These are phyloP conservation scores for Megacollybia marginata DNA, from an alignment of 768 basidiomycete genomes.

Conservation along the genomic window DNA sequence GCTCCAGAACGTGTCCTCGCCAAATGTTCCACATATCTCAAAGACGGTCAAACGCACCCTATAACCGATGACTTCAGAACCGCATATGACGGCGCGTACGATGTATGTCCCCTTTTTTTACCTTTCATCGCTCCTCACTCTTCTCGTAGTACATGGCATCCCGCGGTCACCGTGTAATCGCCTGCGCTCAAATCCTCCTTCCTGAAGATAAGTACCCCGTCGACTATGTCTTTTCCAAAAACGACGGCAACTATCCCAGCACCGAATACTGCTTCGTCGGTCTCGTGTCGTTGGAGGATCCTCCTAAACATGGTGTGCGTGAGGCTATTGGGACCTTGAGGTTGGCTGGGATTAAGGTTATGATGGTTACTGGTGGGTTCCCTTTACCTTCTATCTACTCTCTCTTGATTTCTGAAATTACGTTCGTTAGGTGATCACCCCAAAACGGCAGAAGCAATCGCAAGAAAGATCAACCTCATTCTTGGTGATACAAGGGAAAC, in stretches of 20 bases:
- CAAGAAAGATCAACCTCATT: slow-evolving; percentile 65
- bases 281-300: slow-evolving; percentile 62
- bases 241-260: slow-evolving; percentile 44
- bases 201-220: slow-evolving; percentile 38
- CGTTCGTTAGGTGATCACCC: slow-evolving; percentile 49
- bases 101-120: slow-evolving; percentile 27
- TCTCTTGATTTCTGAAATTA: background rate
- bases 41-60: slow-evolving; percentile 37
- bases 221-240: slow-evolving; percentile 46
- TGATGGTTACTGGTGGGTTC: slow-evolving; percentile 61
- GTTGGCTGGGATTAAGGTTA: slow-evolving; percentile 66
- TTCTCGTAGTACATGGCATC: slow-evolving; percentile 61
- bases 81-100: slow-evolving; percentile 53
- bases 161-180: slow-evolving; percentile 68
- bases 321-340: slow-evolving; percentile 67
- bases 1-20: slow-evolving; percentile 63
- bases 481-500: slow-evolving; percentile 60
- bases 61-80: slow-evolving; percentile 50
- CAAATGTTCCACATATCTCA: slow-evolving; percentile 54
- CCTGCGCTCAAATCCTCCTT: slow-evolving; percentile 57
- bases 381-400: background rate
- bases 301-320: slow-evolving; percentile 64
- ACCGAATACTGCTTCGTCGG: slow-evolving; percentile 57
- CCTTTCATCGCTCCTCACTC: background rate
- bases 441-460: slow-evolving; percentile 69